Evolutionary conservation across 179 eudicot species (phyloP), one percentile per base, ranked within the genome.

Genomic region (Silene noctiflora): DNA sequence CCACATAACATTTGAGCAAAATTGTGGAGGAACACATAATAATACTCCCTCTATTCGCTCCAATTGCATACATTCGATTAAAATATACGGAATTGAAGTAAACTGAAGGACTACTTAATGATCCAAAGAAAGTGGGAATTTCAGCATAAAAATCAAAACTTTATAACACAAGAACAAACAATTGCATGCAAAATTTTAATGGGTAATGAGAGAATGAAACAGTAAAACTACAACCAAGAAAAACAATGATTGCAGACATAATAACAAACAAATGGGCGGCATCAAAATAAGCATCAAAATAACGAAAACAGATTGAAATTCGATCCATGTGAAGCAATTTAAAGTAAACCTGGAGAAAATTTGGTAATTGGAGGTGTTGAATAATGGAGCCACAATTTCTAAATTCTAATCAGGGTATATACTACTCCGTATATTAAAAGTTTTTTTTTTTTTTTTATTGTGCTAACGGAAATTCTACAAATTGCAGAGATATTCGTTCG

Each of bases 171-270:
- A 16, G 39, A 46, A 2, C 74, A 71, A 71, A 53, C 12, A 51
- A 48, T 53, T 71, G 74, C 74, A 71, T 71, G 74, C 11, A 44
- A 46, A 44, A 2, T 44, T 53, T 0, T 17, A 71, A 14, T 24
- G 74, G 74, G 62, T 51, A 4, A 71, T 51, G 31, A 71, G 59
- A 2, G 74, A 71, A 51, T 71, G 39, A 71, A 71, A 71, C 74
- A 71, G 74, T 71, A 71, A 12, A 71, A 71, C 21, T 6, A 13
- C 21, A 51, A 25, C 42, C 19, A 71, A 71, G 20, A 16, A 51
- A 24, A 14, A 10, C 4, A 1, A 51, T 12, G 12, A 24, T 48
- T 48, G 74, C 73, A 51, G 74, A 71, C 74, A 71, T 71, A 48
- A 71, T 19, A 48, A 24, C 74, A 71, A 71, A 71, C 74, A 71